A percentile compares a stretch with the other conserved stretches of the same genome.
phyloP scores from a whole-genome alignment of 164 flowering plant genomes.

The Aristolochia contorta region DNA sequence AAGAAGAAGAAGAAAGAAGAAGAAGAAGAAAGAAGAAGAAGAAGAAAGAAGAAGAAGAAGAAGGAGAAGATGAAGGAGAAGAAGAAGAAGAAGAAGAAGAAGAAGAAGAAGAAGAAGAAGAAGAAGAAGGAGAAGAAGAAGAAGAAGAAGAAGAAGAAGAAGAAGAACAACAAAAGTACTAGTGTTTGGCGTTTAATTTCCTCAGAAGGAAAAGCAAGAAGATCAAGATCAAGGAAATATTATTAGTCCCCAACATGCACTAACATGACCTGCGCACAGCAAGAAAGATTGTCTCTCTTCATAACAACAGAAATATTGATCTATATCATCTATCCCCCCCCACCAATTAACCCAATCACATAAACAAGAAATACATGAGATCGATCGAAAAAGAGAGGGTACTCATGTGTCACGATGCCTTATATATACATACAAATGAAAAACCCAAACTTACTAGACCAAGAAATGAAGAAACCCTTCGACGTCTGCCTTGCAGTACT shows the following conservation, averaged over 20 bases:
- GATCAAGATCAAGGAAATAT: conserved; percentile 5
- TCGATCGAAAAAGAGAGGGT: conserved; percentile 5
- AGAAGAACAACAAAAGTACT: too few relatives aligned
- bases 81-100: neutral
- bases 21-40: neutral
- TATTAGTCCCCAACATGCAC: conserved; percentile 17
- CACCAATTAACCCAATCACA: conserved; percentile 14
- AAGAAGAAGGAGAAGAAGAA: neutral
- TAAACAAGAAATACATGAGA: conserved; percentile 15
- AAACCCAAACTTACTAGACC: conserved; percentile 16
- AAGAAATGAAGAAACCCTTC: conserved; percentile 10
- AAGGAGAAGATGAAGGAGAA: neutral
- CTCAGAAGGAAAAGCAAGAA: neutral
- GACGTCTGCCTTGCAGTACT: neutral
- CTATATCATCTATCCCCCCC: conserved; percentile 7
- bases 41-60: neutral
- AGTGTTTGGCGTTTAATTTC: too few relatives aligned
- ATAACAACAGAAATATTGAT: conserved; percentile 5
- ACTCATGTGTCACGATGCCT: conserved; percentile 1
- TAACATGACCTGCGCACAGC: too few relatives aligned
- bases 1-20: neutral
- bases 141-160: neutral
- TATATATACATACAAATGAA: conserved; percentile 22
- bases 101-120: neutral
- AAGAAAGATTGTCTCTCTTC: too few relatives aligned